Evolutionary conservation across 306 rosid species (phyloP).

Genomic region (Dalbergia cultrata): DNA sequence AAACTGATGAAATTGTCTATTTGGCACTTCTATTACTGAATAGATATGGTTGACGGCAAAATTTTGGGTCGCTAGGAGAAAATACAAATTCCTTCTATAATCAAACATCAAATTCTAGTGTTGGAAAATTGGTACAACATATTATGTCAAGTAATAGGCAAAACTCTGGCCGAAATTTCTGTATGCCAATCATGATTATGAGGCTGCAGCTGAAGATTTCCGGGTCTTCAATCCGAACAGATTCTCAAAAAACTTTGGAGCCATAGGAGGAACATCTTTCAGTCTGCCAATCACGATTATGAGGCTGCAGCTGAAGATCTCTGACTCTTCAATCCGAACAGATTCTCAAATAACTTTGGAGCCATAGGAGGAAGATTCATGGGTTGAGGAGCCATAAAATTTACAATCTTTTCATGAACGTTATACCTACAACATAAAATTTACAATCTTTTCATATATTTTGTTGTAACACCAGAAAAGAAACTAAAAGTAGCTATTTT

Average conservation of each 20-base stretch:
- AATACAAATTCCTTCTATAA: constrained; percentile 32
- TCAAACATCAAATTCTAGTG: constrained; percentile 16
- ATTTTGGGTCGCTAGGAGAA: neutral
- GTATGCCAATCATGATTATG: constrained; percentile 42
- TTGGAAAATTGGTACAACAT: constrained; percentile 30
- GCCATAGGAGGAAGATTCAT: constrained; percentile 65
- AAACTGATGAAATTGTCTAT: neutral
- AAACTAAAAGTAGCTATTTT: neutral
- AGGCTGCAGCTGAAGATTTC: constrained; percentile 51
- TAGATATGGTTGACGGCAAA: constrained; percentile 19
- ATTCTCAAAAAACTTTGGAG: constrained; percentile 68
- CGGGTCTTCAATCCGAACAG: constrained; percentile 77
- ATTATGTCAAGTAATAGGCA: constrained; percentile 5
- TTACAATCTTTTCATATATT: constrained; percentile 75
- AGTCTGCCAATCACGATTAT: constrained; percentile 38
- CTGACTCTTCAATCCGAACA: constrained; percentile 73
- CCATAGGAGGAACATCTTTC: constrained; percentile 58
- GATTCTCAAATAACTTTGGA: constrained; percentile 67
- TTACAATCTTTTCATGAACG: constrained; percentile 87
- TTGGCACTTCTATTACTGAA: neutral
- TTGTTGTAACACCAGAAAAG: neutral
- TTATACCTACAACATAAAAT: constrained; percentile 79
- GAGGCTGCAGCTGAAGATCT: constrained; percentile 53
- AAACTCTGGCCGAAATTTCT: constrained; percentile 25
- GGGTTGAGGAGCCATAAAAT: constrained; percentile 79